Evolutionary conservation across 2,329 filamentous ascomycete species (phyloP).

Genomic region (Cytospora leucostoma): DNA sequence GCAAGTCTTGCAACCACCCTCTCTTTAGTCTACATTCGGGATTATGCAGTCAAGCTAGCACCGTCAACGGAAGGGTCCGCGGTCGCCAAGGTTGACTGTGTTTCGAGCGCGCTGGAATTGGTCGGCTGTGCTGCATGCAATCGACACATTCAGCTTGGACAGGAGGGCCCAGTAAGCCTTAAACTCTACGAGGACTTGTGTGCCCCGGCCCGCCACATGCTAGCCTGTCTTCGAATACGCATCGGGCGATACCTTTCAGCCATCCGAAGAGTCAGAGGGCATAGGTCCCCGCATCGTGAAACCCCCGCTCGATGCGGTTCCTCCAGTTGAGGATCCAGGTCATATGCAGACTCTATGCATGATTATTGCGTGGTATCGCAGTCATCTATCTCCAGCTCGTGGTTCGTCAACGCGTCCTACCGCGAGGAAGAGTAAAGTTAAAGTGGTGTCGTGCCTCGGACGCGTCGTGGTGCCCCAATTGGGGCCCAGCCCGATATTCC

Average conservation of each 20-base stretch:
- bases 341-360: constrained; percentile 7
- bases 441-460: constrained; percentile 15
- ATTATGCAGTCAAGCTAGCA: constrained; percentile 16
- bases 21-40: neutral
- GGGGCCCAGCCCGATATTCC: constrained; percentile 19
- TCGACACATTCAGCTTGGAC: constrained; percentile 1
- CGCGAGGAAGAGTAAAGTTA: constrained; percentile 12
- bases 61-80: constrained; percentile 15
- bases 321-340: constrained; percentile 13
- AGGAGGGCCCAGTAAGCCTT: constrained; percentile 4
- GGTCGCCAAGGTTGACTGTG: constrained; percentile 11
- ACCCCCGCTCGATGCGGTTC: constrained; percentile 4
- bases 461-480: constrained; percentile 15
- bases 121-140: constrained; percentile 13
- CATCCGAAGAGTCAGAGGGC: constrained; percentile 2
- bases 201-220: neutral
- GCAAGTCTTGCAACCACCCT: neutral
- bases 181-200: neutral
- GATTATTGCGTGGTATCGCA: constrained; percentile 4
- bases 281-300: constrained; percentile 5
- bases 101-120: constrained; percentile 3
- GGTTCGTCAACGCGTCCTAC: constrained; percentile 22
- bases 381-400: constrained; percentile 24
- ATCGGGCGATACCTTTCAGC: constrained; percentile 3
- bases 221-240: neutral